Conservation (phyloP, 2,329 filamentous ascomycete species). For the Diaporthe helianthi region DNA sequence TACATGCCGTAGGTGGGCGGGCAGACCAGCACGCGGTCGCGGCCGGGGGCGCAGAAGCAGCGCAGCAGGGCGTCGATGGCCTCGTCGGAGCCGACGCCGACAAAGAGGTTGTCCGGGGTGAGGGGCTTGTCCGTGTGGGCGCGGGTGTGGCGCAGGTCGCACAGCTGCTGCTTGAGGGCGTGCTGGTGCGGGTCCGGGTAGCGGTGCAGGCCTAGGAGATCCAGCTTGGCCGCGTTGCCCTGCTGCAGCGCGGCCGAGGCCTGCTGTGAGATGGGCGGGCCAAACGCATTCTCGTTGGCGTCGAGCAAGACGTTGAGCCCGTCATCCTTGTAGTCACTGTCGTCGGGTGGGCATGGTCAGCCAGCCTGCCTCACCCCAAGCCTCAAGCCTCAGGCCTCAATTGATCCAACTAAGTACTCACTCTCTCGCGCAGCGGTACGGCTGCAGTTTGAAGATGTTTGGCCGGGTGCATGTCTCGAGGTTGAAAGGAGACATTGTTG, state of each 20-base stretch:
- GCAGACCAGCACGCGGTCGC: constrained; percentile 91
- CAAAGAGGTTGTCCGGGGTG: constrained; percentile 84
- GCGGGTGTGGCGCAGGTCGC: constrained; percentile 85
- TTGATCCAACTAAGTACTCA: no score
- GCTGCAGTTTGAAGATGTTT: constrained; percentile 78
- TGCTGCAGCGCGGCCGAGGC: constrained; percentile 50
- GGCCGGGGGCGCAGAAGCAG: constrained; percentile 88
- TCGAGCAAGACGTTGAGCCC: constrained; percentile 95
- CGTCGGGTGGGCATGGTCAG: constrained; percentile 4
- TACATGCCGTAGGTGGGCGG: constrained; percentile 99
- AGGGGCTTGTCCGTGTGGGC: constrained; percentile 77
- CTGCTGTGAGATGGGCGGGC: constrained; percentile 73
- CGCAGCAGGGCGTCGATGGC: constrained; percentile 93
- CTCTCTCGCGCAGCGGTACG: constrained; percentile 85
- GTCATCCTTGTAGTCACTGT: constrained; percentile 97
- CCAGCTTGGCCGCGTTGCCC: constrained; percentile 58
- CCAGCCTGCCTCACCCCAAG: no score
- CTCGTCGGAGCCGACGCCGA: constrained; percentile 95
- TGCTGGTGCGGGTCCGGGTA: constrained; percentile 97
- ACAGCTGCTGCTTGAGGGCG: constrained; percentile 85
- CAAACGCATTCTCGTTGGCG: constrained; percentile 97
- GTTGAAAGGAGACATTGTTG: constrained; percentile 69
- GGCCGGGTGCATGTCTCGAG: constrained; percentile 76
- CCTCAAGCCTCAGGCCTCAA: no score
- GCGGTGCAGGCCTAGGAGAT: constrained; percentile 84